A percentile compares a stretch with the other conserved stretches of the same genome.
phyloP scores from a whole-genome alignment of 306 rosid genomes.

The Vigna mungo region DNA sequence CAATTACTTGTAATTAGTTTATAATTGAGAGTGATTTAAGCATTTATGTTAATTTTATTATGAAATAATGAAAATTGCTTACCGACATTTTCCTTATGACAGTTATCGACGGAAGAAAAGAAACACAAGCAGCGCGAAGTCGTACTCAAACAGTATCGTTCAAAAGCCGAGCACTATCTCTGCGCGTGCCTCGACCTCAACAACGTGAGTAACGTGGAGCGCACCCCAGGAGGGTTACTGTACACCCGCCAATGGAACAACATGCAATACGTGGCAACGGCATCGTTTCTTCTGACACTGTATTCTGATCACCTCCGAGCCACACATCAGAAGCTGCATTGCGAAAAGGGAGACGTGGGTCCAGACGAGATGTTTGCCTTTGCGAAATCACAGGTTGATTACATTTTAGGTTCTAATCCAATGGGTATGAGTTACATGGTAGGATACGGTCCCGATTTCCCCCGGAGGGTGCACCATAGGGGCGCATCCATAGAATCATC shows the following conservation, averaged over 20 bases:
- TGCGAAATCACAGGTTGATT: constrained; percentile 79
- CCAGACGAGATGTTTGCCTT: constrained; percentile 56
- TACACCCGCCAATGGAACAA: constrained; percentile 86
- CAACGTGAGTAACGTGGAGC: constrained; percentile 61
- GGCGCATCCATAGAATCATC: constrained; percentile 80
- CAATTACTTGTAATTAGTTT: too few relatives aligned
- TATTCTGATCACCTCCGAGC: constrained; percentile 67
- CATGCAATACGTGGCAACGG: constrained; percentile 74
- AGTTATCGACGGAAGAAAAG: constrained; percentile 72
- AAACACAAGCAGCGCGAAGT: constrained; percentile 55
- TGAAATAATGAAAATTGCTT: not conserved
- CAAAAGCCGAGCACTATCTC: constrained; percentile 68
- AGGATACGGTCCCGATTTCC: constrained; percentile 63
- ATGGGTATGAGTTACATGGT: constrained; percentile 71
- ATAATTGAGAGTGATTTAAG: too few relatives aligned
- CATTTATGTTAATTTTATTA: too few relatives aligned
- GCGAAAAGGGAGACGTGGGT: constrained; percentile 48
- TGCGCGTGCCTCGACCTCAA: constrained; percentile 75
- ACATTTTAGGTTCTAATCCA: constrained; percentile 85
- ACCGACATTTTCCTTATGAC: not conserved
- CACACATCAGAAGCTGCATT: constrained; percentile 54
- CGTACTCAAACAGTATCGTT: constrained; percentile 58
- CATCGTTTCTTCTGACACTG: constrained; percentile 68
- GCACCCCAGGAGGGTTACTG: constrained; percentile 84
- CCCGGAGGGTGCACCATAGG: constrained; percentile 75